Percentiles rank a stretch among this genome's conserved stretches.
Evolutionary conservation across 257 asterid genomes (phyloP).

Genomic region (Przewalskia tangutica): DNA sequence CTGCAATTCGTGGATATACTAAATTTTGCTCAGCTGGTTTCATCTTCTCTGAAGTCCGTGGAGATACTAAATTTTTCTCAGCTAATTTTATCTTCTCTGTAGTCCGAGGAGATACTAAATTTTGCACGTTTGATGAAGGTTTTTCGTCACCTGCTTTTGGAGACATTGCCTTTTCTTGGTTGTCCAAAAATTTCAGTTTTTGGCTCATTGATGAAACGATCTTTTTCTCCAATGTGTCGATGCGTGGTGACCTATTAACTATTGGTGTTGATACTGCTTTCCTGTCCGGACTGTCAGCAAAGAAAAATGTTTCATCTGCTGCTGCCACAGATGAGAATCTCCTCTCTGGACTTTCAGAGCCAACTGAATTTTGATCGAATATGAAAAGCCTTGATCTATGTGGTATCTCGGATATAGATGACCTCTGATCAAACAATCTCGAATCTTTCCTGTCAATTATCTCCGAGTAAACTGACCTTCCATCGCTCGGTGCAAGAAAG

Average conservation of each 20-base stretch:
- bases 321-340: background rate
- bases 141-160: slow-evolving; percentile 24
- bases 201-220: background rate
- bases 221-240: slow-evolving; percentile 10
- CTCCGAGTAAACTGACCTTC: slow-evolving; percentile 39
- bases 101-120: slow-evolving; percentile 6
- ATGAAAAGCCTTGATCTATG: slow-evolving; percentile 13
- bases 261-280: background rate
- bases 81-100: background rate
- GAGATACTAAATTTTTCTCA: slow-evolving; percentile 8
- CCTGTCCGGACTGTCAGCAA: slow-evolving; percentile 4
- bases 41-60: background rate
- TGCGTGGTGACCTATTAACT: slow-evolving; percentile 3
- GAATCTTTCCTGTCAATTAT: slow-evolving; percentile 9
- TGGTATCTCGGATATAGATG: slow-evolving; percentile 34
- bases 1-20: background rate
- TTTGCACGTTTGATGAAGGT: slow-evolving; percentile 13
- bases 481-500: slow-evolving; percentile 43
- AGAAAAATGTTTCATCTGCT: slow-evolving; percentile 1
- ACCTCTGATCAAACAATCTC: slow-evolving; percentile 9
- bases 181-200: slow-evolving; percentile 14
- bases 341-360: slow-evolving; percentile 23
- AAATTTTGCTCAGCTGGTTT: background rate
- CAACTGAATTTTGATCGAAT: slow-evolving; percentile 11
- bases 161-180: slow-evolving; percentile 13